These are phyloP conservation scores for Fraxinus latifolia DNA, from an alignment of 305 asterid genomes.

Conservation along the genomic window DNA sequence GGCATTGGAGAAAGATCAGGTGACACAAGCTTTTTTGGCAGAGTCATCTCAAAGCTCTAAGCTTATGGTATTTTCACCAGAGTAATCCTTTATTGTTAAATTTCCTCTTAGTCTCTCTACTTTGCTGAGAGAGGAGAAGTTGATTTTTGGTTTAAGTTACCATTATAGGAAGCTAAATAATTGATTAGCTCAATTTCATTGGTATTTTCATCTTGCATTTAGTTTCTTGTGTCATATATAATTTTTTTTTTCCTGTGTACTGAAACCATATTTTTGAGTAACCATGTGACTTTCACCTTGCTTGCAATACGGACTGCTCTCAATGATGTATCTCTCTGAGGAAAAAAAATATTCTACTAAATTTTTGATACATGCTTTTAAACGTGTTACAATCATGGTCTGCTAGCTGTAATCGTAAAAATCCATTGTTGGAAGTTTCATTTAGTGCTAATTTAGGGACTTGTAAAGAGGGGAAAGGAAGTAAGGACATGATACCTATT, in stretches of 20 bases:
- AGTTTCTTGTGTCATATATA: background rate
- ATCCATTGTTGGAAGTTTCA: background rate
- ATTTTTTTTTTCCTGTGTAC: background rate
- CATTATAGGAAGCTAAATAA: background rate
- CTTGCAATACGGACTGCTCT: background rate
- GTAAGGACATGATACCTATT: constrained; percentile 14
- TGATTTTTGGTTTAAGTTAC: background rate
- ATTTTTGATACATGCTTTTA: background rate
- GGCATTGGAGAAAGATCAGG: constrained; percentile 80
- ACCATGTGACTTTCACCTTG: background rate
- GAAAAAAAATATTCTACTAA: background rate
- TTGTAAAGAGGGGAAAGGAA: background rate
- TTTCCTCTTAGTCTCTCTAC: background rate
- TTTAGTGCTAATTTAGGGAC: background rate
- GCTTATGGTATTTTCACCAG: constrained; percentile 54
- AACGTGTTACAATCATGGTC: background rate
- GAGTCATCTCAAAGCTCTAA: constrained; percentile 74
- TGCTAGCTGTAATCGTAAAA: background rate
- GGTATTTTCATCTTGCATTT: background rate
- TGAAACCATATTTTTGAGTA: background rate
- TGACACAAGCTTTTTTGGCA: constrained; percentile 67
- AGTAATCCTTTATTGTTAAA: background rate
- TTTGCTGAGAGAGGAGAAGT: background rate
- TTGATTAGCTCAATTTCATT: background rate
- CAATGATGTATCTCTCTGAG: background rate